Base-by-base conservation (phyloP, 371 early-diverging fungal genomes). In the Capniomyces stellatus region DNA sequence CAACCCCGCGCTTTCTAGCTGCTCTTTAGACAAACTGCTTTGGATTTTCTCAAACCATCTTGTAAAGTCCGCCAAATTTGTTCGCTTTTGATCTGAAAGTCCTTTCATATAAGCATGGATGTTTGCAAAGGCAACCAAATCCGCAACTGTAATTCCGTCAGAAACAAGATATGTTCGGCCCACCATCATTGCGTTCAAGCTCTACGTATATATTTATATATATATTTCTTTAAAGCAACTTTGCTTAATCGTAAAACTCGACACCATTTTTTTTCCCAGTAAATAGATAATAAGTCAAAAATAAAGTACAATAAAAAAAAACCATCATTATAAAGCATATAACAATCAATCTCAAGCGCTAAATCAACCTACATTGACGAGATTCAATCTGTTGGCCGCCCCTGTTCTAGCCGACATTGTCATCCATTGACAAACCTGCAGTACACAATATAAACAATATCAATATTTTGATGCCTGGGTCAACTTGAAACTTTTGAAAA, bases 31-130 rank as follows among this genome's bases (percentile, higher is more conserved):
- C 24, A 75, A 66, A 25, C 72, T 61, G 57, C 85, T 71, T 69
- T 85, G 85, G 51, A 85, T 64, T 57, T 84, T 63, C 64, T 85
- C 86, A 54, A 82, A 82, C 85, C 85, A 85, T 54, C 85, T 74
- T 51, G 79, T 66, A 28, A 51, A 51, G 21, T 51, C 35, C 4
- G 13, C 15, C 15, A 31, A 30, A 31, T 27, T 51, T 30, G 13
- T 51, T 51, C 39, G 29, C 53, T 60, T 59, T 50, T 57, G 64
- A 24, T 21, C 28, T 2, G 63, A 51, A 1, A 47, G 61, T 18
- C 58, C 67, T 15, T 35, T 29, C 53, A 81, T 64, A 46, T 71
- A 79, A 46, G 74, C 61, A 52, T 79, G 71, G 22, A 82, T 60
- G 52, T 78, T 75, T 51, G 74, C 75, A 71, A 81, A 88, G n/a